Percentiles rank a stretch among this genome's conserved stretches.
phyloP scores from a whole-genome alignment of 176 grass and related monocot genomes.

The Oryza punctata region DNA sequence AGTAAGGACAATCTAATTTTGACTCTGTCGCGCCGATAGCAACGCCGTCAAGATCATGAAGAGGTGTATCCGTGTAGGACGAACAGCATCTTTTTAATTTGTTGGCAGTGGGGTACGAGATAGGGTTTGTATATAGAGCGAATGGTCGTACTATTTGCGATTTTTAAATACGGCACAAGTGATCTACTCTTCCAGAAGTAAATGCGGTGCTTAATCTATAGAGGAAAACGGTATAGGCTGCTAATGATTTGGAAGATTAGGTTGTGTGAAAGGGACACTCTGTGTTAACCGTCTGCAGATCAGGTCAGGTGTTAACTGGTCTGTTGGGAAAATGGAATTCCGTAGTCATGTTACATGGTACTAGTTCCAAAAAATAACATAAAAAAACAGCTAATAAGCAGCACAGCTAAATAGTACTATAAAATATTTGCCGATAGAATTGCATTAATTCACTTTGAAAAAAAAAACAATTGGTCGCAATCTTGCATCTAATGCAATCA shows the following conservation, averaged over 20 bases:
- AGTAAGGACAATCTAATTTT: background rate
- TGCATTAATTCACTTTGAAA: background rate
- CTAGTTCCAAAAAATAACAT: background rate
- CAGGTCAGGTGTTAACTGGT: background rate
- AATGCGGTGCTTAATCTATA: background rate
- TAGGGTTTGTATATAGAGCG: background rate
- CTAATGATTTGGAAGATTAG: constrained; percentile 35
- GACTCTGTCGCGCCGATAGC: background rate
- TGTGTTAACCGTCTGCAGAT: background rate
- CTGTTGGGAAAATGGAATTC: background rate
- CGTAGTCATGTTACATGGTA: background rate
- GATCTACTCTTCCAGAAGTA: background rate
- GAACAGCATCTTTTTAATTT: background rate
- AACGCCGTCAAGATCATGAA: background rate
- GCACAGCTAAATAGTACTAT: background rate
- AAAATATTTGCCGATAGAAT: background rate
- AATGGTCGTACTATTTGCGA: background rate
- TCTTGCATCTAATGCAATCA: background rate
- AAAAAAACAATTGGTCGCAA: background rate
- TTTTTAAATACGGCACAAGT: constrained; percentile 33
- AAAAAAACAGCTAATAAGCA: background rate
- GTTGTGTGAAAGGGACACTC: constrained; percentile 31
- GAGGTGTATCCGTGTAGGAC: background rate
- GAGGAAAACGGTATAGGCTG: background rate
- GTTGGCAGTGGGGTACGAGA: background rate